Evolutionary conservation across 805 yeast genomes (phyloP).

Genomic region (Pichia ethanolica): DNA sequence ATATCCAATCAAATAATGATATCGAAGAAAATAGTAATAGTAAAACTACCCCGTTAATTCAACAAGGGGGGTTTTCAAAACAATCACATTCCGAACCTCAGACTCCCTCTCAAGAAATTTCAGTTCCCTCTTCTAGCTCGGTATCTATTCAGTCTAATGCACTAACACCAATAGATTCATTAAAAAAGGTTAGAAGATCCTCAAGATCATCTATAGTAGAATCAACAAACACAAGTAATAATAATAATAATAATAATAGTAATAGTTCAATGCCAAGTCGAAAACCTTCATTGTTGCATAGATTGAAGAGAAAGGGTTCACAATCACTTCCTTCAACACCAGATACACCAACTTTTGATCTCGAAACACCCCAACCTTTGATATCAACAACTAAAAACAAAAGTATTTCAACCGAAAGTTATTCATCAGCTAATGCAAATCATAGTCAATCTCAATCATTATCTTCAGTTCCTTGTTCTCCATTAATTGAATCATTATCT

Average conservation of each 20-base stretch:
- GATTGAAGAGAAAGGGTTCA: background rate
- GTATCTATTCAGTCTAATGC: too few species aligned
- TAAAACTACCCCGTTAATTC: too few species aligned
- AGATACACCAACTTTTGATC: constrained; percentile 2
- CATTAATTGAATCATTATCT: background rate
- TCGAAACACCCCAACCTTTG: background rate
- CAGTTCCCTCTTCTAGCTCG: too few species aligned
- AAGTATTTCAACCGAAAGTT: background rate
- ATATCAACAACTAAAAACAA: background rate
- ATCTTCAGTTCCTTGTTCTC: constrained; percentile 1
- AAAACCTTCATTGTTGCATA: constrained; percentile 1
- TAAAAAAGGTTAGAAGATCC: background rate
- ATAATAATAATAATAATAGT: too few species aligned
- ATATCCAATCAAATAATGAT: background rate
- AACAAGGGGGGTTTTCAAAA: background rate
- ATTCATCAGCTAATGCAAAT: background rate
- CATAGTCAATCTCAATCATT: background rate
- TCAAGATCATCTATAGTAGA: background rate
- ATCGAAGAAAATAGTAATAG: background rate
- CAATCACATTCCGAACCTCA: background rate
- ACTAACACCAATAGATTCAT: background rate
- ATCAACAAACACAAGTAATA: background rate
- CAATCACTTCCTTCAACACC: constrained; percentile 5
- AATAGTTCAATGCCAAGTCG: background rate
- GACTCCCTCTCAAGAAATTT: background rate